phyloP scores from a whole-genome alignment of 371 early-diverging fungal genomes.

The Nematocida homosporus region DNA sequence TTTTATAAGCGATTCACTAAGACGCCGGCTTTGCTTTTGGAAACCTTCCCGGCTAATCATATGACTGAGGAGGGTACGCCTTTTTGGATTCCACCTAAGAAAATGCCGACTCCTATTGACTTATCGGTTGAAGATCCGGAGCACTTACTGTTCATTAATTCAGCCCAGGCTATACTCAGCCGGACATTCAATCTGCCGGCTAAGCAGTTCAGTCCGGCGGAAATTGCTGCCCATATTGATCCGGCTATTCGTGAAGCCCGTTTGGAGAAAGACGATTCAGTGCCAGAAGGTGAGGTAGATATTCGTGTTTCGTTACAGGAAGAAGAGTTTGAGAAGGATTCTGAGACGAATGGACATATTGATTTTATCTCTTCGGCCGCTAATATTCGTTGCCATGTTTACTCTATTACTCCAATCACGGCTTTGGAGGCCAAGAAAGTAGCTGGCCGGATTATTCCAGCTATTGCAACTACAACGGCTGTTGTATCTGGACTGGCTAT shows the following conservation, averaged over 20 bases:
- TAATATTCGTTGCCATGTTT: slow-evolving; percentile 91
- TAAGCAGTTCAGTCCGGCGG: slow-evolving; percentile 79
- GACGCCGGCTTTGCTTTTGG: slow-evolving; percentile 59
- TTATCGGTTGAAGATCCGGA: slow-evolving; percentile 70
- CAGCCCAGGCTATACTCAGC: slow-evolving; percentile 80
- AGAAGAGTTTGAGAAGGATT: slow-evolving; percentile 94
- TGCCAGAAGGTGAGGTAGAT: slow-evolving; percentile 72
- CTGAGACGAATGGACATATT: slow-evolving; percentile 96
- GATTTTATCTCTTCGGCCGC: slow-evolving; percentile 94
- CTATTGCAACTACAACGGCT: slow-evolving; percentile 99
- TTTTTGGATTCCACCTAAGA: slow-evolving; percentile 98
- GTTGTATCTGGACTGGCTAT: slow-evolving; percentile 94
- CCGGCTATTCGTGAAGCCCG: slow-evolving; percentile 72
- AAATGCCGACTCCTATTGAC: slow-evolving; percentile 76
- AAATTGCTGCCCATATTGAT: slow-evolving; percentile 75
- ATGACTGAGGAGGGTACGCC: slow-evolving; percentile 74
- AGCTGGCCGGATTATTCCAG: slow-evolving; percentile 99
- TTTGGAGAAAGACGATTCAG: slow-evolving; percentile 71
- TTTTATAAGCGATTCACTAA: slow-evolving; percentile 58
- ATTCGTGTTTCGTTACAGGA: slow-evolving; percentile 76
- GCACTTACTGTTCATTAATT: slow-evolving; percentile 83
- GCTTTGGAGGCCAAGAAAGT: slow-evolving; percentile 93
- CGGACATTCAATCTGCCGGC: slow-evolving; percentile 74
- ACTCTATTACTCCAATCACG: slow-evolving; percentile 82
- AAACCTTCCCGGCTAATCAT: slow-evolving; percentile 71